Evolutionary conservation across 441 rosid species (phyloP).

Genomic region (Gossypium laxum): DNA sequence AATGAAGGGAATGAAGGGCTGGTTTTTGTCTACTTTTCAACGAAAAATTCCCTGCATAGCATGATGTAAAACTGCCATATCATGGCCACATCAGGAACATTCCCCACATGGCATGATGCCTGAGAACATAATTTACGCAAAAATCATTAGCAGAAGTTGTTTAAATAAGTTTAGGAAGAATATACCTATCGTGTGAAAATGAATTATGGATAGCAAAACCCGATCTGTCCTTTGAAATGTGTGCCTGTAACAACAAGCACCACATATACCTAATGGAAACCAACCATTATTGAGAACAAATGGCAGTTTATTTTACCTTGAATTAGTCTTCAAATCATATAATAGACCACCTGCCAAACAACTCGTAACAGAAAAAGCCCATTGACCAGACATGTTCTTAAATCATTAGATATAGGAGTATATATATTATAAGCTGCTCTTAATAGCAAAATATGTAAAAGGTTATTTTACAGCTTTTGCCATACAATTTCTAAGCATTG

Average conservation of each 20-base stretch:
- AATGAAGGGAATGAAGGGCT: not conserved
- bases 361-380: not conserved
- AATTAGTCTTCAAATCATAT: too few species aligned
- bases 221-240: too few species aligned
- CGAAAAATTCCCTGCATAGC: not conserved
- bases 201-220: too few species aligned
- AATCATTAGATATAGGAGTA: not conserved
- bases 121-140: not conserved
- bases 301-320: too few species aligned
- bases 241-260: too few species aligned
- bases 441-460: conserved; percentile 15
- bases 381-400: conserved; percentile 7
- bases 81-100: not conserved
- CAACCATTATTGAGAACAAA: too few species aligned
- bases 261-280: too few species aligned
- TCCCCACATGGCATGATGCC: conserved; percentile 1
- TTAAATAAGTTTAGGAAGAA: too few species aligned
- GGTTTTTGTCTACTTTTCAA: not conserved
- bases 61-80: not conserved
- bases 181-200: too few species aligned
- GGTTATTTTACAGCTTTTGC: conserved; percentile 24
- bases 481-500: conserved; percentile 8
- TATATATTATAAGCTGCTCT: conserved; percentile 10
- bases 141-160: too few species aligned
- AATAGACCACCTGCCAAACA: not conserved